A percentile compares a stretch with the other conserved stretches of the same genome.
These are phyloP conservation scores for Schoenoplectus triqueter DNA, from an alignment of 202 grass and related monocot genomes.

Conservation along the genomic window DNA sequence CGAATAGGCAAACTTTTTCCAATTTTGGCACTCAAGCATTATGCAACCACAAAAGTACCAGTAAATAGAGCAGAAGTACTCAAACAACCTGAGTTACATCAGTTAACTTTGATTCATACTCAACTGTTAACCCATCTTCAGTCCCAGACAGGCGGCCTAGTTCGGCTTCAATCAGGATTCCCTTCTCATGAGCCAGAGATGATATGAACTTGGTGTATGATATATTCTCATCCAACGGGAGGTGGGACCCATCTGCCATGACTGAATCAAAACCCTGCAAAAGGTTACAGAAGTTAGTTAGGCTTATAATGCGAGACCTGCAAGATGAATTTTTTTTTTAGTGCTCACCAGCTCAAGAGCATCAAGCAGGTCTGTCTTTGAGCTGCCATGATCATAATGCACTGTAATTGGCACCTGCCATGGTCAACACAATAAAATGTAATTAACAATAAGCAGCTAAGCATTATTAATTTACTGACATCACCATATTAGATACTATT, in stretches of 20 bases:
- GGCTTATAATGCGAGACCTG: slow-evolving; percentile 4
- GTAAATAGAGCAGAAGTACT: not conserved
- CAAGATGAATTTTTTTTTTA: not conserved
- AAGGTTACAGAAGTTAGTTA: slow-evolving; percentile 27
- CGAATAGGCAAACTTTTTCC: not conserved
- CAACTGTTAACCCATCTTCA: slow-evolving; percentile 86
- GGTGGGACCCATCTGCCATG: slow-evolving; percentile 92
- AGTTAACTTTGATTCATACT: slow-evolving; percentile 83
- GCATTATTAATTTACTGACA: not conserved
- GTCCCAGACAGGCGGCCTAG: slow-evolving; percentile 86
- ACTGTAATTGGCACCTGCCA: slow-evolving; percentile 79
- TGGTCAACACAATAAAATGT: slow-evolving; percentile 20
- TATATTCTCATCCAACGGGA: slow-evolving; percentile 69
- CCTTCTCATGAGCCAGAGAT: slow-evolving; percentile 65
- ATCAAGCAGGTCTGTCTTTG: slow-evolving; percentile 74
- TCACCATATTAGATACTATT: not conserved
- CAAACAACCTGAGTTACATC: slow-evolving; percentile 68
- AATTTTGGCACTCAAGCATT: not conserved
- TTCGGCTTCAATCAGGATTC: slow-evolving; percentile 91
- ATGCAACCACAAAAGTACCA: not conserved
- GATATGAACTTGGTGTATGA: slow-evolving; percentile 69
- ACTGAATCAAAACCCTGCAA: slow-evolving; percentile 79
- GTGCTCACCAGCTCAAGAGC: slow-evolving; percentile 85
- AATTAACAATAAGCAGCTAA: not conserved
- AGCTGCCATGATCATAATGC: slow-evolving; percentile 91